These are phyloP conservation scores for Pichia eremophila DNA, from an alignment of 805 yeast genomes.

Conservation along the genomic window DNA sequence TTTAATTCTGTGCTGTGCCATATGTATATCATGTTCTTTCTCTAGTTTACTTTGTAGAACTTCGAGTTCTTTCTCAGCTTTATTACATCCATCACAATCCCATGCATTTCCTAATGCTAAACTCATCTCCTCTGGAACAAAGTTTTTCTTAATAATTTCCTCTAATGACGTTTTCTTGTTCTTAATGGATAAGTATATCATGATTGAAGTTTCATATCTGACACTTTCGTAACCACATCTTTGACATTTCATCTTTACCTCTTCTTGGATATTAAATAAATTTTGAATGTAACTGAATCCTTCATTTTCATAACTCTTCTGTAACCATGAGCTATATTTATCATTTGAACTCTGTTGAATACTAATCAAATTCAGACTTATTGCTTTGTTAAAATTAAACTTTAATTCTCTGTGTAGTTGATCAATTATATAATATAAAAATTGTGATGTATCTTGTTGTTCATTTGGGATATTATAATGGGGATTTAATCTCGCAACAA, in stretches of 20 bases:
- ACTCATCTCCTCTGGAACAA: conserved; percentile 53
- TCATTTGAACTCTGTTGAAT: conserved; percentile 27
- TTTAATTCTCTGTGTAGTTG: conserved; percentile 57
- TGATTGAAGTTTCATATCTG: conserved; percentile 34
- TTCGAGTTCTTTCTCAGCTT: conserved; percentile 16
- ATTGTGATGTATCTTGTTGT: conserved; percentile 79
- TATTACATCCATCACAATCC: conserved; percentile 68
- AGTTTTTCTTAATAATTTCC: conserved; percentile 54
- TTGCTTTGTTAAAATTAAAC: conserved; percentile 5
- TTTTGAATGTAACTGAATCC: conserved; percentile 62
- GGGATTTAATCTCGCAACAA: conserved; percentile 48
- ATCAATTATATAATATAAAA: conserved; percentile 56
- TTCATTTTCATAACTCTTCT: conserved; percentile 38
- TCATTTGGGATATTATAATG: conserved; percentile 61
- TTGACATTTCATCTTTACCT: conserved; percentile 52
- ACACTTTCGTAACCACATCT: conserved; percentile 54
- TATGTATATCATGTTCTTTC: conserved; percentile 6
- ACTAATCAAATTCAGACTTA: not conserved
- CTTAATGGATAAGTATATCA: conserved; percentile 23
- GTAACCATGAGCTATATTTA: conserved; percentile 51
- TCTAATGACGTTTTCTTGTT: conserved; percentile 30
- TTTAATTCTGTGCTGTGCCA: conserved; percentile 15
- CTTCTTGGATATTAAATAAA: conserved; percentile 65
- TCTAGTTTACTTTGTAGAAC: conserved; percentile 5
- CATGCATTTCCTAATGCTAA: conserved; percentile 65